A percentile compares a stretch with the other conserved stretches of the same genome.
Conservation (phyloP, 2,329 filamentous ascomycete species). For the Fonsecaea monophora region DNA sequence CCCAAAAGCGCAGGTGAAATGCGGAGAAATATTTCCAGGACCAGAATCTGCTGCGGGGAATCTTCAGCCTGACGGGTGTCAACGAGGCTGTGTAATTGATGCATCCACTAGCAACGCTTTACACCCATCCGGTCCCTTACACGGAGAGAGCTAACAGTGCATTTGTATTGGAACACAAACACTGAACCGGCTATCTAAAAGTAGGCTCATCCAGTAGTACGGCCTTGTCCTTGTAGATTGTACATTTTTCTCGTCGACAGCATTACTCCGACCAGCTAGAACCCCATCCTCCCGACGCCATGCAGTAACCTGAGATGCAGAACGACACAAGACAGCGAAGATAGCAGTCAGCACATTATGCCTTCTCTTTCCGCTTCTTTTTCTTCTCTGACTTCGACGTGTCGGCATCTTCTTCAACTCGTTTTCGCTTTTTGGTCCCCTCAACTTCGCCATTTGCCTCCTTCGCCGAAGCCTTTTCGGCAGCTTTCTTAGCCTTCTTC, state of each 20-base stretch:
- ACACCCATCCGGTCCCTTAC: not conserved
- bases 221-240: conserved; percentile 18
- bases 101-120: not conserved
- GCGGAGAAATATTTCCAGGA: not conserved
- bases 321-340: conserved; percentile 42
- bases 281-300: conserved; percentile 29
- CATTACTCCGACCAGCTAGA: conserved; percentile 18
- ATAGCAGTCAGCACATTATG: conserved; percentile 42
- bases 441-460: conserved; percentile 52
- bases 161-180: not conserved
- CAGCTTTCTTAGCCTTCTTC: conserved; percentile 73
- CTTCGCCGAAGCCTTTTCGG: conserved; percentile 60
- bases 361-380: conserved; percentile 55
- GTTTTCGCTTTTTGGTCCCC: conserved; percentile 73
- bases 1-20: not conserved
- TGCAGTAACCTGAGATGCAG: conserved; percentile 42
- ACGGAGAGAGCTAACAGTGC: not conserved
- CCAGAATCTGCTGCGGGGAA: conserved; percentile 3
- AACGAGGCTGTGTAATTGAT: not conserved
- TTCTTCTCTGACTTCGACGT: conserved; percentile 59
- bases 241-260: conserved; percentile 33
- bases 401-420: conserved; percentile 62
- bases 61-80: conserved; percentile 8
- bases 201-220: conserved; percentile 5
- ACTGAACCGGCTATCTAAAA: not conserved